Evolutionary conservation across 2,329 filamentous ascomycete genomes (phyloP).

Genomic region (Aspergillus viridinutans): DNA sequence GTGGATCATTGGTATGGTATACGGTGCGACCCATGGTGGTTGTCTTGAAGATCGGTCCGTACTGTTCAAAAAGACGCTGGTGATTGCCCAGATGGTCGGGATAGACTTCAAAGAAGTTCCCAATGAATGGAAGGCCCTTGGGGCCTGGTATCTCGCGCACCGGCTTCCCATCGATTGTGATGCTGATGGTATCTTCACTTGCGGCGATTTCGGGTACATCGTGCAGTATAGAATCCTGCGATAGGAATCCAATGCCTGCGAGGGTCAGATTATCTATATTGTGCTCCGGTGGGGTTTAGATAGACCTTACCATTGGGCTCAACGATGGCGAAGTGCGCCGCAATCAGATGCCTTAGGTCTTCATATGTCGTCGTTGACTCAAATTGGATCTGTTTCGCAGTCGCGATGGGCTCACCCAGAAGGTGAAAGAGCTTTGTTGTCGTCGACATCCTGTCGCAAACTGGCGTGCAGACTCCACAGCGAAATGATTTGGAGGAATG

Average conservation of each 20-base stretch:
- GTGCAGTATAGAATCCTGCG: conserved; percentile 3
- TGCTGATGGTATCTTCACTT: conserved; percentile 12
- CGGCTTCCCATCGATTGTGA: conserved; percentile 27
- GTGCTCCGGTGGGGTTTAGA: neutral
- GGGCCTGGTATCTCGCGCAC: conserved; percentile 24
- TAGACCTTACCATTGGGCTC: conserved; percentile 21
- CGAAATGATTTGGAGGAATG: conserved; percentile 13
- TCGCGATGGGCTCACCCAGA: conserved; percentile 16
- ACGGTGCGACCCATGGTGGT: conserved; percentile 48
- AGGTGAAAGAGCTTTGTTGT: conserved; percentile 19
- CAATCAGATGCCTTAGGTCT: conserved; percentile 19
- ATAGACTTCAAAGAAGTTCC: conserved; percentile 53
- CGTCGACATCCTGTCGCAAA: conserved; percentile 3
- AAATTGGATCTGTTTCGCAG: conserved; percentile 19
- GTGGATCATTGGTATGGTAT: conserved; percentile 51
- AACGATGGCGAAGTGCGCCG: conserved; percentile 29
- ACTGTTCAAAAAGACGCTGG: conserved; percentile 51
- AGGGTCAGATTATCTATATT: neutral
- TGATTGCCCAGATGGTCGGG: conserved; percentile 58
- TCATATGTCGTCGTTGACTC: conserved; percentile 17
- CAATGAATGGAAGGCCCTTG: conserved; percentile 37
- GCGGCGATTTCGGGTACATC: conserved; percentile 14
- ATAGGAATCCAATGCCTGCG: conserved; percentile 20
- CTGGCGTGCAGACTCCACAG: neutral
- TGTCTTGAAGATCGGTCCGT: conserved; percentile 51